phyloP scores from a whole-genome alignment of 2,329 filamentous ascomycete species.

The Phoma sp. region DNA sequence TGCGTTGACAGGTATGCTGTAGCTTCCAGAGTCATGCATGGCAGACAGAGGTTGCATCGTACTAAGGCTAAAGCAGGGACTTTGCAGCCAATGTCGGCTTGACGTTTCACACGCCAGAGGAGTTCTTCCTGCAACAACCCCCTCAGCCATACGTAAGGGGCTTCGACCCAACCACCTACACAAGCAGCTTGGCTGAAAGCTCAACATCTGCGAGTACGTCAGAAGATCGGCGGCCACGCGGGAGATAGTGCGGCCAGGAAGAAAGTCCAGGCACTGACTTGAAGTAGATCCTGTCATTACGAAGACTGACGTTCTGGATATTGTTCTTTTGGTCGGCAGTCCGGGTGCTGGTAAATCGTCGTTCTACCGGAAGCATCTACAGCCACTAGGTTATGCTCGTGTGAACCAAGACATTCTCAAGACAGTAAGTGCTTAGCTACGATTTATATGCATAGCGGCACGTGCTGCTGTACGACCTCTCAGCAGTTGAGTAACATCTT shows the following conservation, averaged over 20 bases:
- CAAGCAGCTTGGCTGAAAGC: constrained; percentile 27
- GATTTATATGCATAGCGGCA: constrained; percentile 19
- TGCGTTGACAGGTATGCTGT: constrained; percentile 61
- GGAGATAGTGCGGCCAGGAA: constrained; percentile 3
- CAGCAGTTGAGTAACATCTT: constrained; percentile 40
- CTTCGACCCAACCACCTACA: constrained; percentile 69
- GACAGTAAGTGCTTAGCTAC: constrained; percentile 56
- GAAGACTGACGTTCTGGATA: constrained; percentile 70
- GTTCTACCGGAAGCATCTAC: constrained; percentile 79
- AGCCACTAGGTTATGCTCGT: constrained; percentile 79
- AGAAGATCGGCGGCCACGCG: constrained; percentile 25
- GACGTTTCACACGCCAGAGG: constrained; percentile 83
- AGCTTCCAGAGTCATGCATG: not conserved
- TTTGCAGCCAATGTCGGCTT: constrained; percentile 87
- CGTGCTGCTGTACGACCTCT: constrained; percentile 35
- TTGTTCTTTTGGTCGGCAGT: constrained; percentile 86
- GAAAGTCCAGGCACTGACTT: constrained; percentile 28
- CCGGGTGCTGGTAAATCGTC: constrained; percentile 92
- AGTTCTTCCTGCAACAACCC: constrained; percentile 78
- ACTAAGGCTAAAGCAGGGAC: constrained; percentile 53
- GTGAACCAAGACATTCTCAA: constrained; percentile 92
- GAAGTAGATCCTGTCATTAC: constrained; percentile 50
- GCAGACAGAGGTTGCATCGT: not conserved
- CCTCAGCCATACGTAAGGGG: constrained; percentile 69
- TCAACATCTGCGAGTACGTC: constrained; percentile 43